Conservation (phyloP, 2,329 filamentous ascomycete species). For the Trichoderma gracile region DNA sequence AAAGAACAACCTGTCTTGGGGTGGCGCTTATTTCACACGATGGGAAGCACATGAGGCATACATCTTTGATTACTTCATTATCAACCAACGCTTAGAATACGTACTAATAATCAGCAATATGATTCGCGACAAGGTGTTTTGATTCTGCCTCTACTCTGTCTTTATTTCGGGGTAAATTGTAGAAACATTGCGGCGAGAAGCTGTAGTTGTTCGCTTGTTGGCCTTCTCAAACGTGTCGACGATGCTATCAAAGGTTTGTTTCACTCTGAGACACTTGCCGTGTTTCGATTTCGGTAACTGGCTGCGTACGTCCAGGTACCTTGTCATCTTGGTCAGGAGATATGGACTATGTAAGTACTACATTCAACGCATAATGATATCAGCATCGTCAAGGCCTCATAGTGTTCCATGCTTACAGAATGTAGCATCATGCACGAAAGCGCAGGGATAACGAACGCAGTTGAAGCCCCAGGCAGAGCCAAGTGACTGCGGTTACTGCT, state of each 20-base stretch:
- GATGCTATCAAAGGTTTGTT: background rate
- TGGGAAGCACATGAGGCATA: constrained; percentile 23
- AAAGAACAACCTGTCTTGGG: constrained; percentile 5
- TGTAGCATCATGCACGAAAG: constrained; percentile 8
- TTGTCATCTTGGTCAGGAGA: too few species aligned
- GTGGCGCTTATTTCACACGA: constrained; percentile 6
- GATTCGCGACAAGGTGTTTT: background rate
- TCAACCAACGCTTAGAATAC: constrained; percentile 17
- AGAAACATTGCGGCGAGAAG: too few species aligned
- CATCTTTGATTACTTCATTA: constrained; percentile 19
- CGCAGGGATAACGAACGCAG: background rate
- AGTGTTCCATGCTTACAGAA: background rate
- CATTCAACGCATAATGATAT: background rate
- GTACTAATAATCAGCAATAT: constrained; percentile 22
- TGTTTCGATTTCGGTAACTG: background rate
- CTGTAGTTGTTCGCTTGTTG: too few species aligned
- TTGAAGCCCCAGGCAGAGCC: background rate
- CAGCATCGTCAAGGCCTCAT: background rate
- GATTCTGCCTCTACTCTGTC: too few species aligned
- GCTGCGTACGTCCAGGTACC: background rate
- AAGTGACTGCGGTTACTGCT: background rate
- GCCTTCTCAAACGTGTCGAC: too few species aligned
- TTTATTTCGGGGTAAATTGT: too few species aligned
- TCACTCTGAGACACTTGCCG: background rate
- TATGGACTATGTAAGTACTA: too few species aligned